Evolutionary conservation across 2,329 filamentous ascomycete genomes (phyloP).

Genomic region (Fusarium poae): DNA sequence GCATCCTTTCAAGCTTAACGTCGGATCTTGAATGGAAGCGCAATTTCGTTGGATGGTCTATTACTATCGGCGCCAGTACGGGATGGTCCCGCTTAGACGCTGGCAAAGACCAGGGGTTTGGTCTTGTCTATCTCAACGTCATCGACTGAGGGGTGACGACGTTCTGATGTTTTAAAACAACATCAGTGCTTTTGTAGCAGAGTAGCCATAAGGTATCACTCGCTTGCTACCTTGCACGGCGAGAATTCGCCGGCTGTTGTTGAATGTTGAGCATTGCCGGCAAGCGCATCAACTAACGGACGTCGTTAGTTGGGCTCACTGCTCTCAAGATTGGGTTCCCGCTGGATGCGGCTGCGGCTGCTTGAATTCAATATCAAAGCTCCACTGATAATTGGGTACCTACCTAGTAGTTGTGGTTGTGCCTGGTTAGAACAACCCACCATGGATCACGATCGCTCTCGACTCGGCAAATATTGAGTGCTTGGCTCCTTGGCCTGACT

Average conservation of each 20-base stretch:
- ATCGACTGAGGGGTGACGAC: conserved; percentile 7
- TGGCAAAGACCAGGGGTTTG: conserved; percentile 19
- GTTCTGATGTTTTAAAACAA: conserved; percentile 16
- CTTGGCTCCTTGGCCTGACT: conserved; percentile 31
- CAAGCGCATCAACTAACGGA: conserved; percentile 1
- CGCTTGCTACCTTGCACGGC: neutral
- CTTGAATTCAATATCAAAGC: conserved; percentile 33
- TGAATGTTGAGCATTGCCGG: neutral
- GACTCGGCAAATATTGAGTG: conserved; percentile 21
- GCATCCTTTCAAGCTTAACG: conserved; percentile 17
- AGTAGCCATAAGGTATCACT: neutral
- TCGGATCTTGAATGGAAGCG: conserved; percentile 22
- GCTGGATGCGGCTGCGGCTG: conserved; percentile 35
- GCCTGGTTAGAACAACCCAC: conserved; percentile 23
- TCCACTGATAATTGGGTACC: conserved; percentile 27
- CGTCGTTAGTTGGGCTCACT: neutral
- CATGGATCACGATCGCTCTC: conserved; percentile 39
- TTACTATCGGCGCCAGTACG: conserved; percentile 27
- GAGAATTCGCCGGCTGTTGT: conserved; percentile 1
- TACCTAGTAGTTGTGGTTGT: conserved; percentile 25
- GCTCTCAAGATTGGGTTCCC: conserved; percentile 6
- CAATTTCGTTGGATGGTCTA: conserved; percentile 34
- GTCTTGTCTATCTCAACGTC: conserved; percentile 28
- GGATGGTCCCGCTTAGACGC: conserved; percentile 29
- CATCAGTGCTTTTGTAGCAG: neutral